Percentiles rank a stretch among this genome's conserved stretches.
Conservation (phyloP, 169 alveolate species). For the Plasmodium yoelii region DNA sequence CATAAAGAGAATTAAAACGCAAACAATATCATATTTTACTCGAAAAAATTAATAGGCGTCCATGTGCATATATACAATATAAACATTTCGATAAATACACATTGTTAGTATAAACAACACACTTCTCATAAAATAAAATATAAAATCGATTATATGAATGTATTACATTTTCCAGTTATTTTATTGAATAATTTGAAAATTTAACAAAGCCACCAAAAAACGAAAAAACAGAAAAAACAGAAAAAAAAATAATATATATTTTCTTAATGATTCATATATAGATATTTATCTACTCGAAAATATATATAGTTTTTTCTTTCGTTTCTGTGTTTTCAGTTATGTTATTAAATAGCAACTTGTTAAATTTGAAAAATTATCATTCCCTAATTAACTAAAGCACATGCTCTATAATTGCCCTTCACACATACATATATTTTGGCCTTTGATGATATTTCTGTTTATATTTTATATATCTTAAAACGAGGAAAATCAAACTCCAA, state of each 20-base stretch:
- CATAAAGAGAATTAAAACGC: neutral
- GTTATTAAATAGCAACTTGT: constrained; percentile 16
- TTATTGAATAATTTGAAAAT: constrained; percentile 45
- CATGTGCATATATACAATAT: neutral
- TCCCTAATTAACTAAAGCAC: constrained; percentile 30
- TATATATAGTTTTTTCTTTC: constrained; percentile 18
- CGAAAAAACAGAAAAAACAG: constrained; percentile 42
- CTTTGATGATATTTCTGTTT: neutral
- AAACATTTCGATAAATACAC: too few relatives aligned
- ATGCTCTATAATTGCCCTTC: constrained; percentile 21
- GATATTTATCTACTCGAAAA: constrained; percentile 16
- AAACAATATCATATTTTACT: neutral
- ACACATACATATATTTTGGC: neutral
- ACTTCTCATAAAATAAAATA: too few relatives aligned
- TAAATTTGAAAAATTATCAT: constrained; percentile 37
- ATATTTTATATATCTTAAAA: neutral
- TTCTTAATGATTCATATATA: constrained; percentile 59
- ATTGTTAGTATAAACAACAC: too few relatives aligned
- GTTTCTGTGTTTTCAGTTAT: constrained; percentile 18
- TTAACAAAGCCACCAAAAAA: constrained; percentile 43
- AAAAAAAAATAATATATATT: neutral
- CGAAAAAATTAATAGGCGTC: neutral
- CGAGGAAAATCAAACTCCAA: too few relatives aligned
- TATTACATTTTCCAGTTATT: constrained; percentile 68
- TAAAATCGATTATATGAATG: constrained; percentile 7